phyloP scores from a whole-genome alignment of 2,329 filamentous ascomycete species.

The Ophiocordyceps australis region DNA sequence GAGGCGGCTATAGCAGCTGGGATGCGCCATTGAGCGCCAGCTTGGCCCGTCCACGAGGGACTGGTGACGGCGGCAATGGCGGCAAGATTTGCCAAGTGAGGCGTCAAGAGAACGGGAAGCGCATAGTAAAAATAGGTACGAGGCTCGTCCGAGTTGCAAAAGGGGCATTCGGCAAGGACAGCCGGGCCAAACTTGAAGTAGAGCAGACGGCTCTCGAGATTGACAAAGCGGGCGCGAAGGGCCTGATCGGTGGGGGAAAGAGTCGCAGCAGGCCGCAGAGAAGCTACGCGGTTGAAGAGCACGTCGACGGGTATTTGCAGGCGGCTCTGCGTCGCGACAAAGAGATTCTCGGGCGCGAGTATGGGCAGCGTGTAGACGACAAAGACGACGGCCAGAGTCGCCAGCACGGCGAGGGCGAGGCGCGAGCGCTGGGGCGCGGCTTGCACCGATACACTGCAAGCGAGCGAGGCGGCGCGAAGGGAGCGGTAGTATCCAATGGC shows the following conservation, averaged over 20 bases:
- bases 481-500: constrained; percentile 46
- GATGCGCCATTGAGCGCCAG: constrained; percentile 50
- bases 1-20: constrained; percentile 47
- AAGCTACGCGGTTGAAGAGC: constrained; percentile 57
- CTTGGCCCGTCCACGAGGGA: constrained; percentile 39
- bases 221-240: constrained; percentile 51
- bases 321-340: constrained; percentile 57
- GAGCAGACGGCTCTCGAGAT: constrained; percentile 53
- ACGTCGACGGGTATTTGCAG: constrained; percentile 75
- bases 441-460: constrained; percentile 29
- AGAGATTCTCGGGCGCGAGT: constrained; percentile 67
- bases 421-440: constrained; percentile 33
- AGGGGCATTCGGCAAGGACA: constrained; percentile 58
- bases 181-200: constrained; percentile 73
- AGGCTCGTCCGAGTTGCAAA: constrained; percentile 57
- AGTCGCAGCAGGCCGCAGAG: constrained; percentile 25
- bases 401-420: constrained; percentile 42
- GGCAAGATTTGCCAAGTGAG: constrained; percentile 66
- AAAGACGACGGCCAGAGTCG: constrained; percentile 23
- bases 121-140: constrained; percentile 65
- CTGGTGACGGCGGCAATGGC: constrained; percentile 60
- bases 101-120: constrained; percentile 50
- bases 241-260: constrained; percentile 43
- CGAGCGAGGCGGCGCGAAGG: constrained; percentile 20
- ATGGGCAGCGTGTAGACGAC: constrained; percentile 44